A percentile compares a stretch with the other conserved stretches of the same genome.
phyloP scores from a whole-genome alignment of 2,329 filamentous ascomycete species.

The Paecilomyces niveus region DNA sequence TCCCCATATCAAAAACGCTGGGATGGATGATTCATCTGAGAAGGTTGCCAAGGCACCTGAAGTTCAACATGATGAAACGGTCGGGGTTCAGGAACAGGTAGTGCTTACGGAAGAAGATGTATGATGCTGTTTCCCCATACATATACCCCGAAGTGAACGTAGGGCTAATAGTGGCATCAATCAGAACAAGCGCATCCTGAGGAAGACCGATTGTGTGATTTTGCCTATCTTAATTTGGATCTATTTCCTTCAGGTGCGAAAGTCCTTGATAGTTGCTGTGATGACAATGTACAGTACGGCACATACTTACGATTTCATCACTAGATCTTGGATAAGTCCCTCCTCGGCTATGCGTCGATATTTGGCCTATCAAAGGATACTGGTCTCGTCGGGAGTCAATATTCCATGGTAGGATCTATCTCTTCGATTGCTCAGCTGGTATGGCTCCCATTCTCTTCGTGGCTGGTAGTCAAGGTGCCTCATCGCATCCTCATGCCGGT shows the following conservation, averaged over 20 bases:
- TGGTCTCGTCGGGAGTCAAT: conserved; percentile 46
- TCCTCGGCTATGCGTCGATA: conserved; percentile 52
- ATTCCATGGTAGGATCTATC: conserved; percentile 53
- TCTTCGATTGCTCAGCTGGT: conserved; percentile 53
- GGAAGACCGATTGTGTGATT: conserved; percentile 56
- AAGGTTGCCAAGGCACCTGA: neutral
- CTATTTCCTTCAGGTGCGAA: conserved; percentile 35
- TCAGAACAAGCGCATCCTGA: conserved; percentile 47
- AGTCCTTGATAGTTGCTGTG: neutral
- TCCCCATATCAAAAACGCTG: neutral
- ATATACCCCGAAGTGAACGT: neutral
- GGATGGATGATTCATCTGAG: neutral
- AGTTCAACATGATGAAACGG: neutral
- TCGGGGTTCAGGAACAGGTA: neutral
- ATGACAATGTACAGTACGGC: neutral
- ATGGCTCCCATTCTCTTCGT: conserved; percentile 55
- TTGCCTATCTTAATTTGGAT: conserved; percentile 42
- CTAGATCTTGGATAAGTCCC: conserved; percentile 50
- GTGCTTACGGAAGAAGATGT: neutral
- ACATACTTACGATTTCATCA: neutral
- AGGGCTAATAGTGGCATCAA: neutral
- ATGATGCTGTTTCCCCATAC: neutral
- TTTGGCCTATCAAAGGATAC: conserved; percentile 48
- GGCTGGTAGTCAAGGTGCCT: conserved; percentile 55
- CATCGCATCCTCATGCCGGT: conserved; percentile 52